These are phyloP conservation scores for Exophiala spinifera DNA, from an alignment of 2,329 filamentous ascomycete species.

Conservation along the genomic window DNA sequence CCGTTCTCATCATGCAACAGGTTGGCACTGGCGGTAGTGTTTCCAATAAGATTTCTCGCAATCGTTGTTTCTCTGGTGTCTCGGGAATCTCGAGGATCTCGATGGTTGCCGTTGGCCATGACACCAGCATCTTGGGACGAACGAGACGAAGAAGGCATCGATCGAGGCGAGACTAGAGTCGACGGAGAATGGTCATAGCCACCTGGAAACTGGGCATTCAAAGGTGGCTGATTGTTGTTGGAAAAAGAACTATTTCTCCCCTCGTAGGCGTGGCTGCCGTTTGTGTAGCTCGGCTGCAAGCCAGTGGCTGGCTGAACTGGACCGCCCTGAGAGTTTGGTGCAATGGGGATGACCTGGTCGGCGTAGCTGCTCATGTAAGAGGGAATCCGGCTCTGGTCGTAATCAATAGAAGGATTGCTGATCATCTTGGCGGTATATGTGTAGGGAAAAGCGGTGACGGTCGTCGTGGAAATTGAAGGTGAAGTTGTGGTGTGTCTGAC, in stretches of 20 bases:
- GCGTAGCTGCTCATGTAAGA: not conserved
- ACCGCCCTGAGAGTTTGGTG: not conserved
- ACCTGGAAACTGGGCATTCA: constrained; percentile 11
- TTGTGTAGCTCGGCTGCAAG: not conserved
- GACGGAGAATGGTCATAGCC: constrained; percentile 9
- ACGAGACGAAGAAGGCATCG: constrained; percentile 11
- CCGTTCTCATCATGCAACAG: constrained; percentile 74
- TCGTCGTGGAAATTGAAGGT: constrained; percentile 20
- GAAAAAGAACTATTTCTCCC: not conserved
- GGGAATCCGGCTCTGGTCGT: not conserved
- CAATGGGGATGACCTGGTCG: not conserved
- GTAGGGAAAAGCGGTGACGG: constrained; percentile 11
- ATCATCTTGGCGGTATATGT: not conserved
- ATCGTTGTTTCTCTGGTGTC: constrained; percentile 2
- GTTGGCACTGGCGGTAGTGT: constrained; percentile 82
- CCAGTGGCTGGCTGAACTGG: not conserved
- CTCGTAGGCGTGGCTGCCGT: not conserved
- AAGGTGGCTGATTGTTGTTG: not conserved
- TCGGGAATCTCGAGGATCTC: not conserved
- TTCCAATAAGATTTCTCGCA: constrained; percentile 89
- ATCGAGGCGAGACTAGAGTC: constrained; percentile 2
- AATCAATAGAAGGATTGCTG: not conserved
- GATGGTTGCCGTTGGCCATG: not conserved
- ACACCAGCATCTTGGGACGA: constrained; percentile 15
- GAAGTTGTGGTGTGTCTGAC: constrained; percentile 52